Conservation (phyloP, 2,329 filamentous ascomycete genomes). For the Sporothrix pallida region DNA sequence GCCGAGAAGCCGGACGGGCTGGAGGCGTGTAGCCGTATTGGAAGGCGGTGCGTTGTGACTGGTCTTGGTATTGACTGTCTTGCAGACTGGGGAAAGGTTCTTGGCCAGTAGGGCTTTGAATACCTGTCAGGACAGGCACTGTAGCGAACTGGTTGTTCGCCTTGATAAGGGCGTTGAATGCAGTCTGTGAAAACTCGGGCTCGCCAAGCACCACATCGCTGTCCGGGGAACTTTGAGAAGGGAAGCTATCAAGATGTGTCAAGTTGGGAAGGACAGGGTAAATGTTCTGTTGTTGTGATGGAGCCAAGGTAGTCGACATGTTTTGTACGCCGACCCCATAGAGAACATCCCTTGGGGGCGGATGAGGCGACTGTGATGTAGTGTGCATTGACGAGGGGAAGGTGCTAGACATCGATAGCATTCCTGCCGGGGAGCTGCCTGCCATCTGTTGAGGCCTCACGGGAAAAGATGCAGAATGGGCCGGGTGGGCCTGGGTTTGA, state of each 20-base stretch:
- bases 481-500: not conserved
- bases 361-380: not conserved
- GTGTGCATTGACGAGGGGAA: not conserved
- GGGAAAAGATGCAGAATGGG: not conserved
- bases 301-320: not conserved
- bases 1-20: not conserved
- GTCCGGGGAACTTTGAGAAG: not conserved
- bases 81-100: not conserved
- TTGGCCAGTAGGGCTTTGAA: not conserved
- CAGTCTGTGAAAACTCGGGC: not conserved
- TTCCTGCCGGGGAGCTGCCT: not conserved
- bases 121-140: not conserved
- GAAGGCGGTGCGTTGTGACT: not conserved
- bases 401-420: not conserved
- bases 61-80: not conserved
- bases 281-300: not conserved
- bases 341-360: not conserved
- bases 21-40: not conserved
- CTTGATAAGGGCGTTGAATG: not conserved
- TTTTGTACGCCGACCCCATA: conserved; percentile 19
- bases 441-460: conserved; percentile 15
- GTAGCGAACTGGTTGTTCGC: not conserved
- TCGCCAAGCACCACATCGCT: not conserved
- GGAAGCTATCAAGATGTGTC: not conserved
- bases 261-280: not conserved